A percentile compares a stretch with the other conserved stretches of the same genome.
phyloP scores from a whole-genome alignment of 495 filamentous ascomycete genomes.

The Penicillium maclennaniae region DNA sequence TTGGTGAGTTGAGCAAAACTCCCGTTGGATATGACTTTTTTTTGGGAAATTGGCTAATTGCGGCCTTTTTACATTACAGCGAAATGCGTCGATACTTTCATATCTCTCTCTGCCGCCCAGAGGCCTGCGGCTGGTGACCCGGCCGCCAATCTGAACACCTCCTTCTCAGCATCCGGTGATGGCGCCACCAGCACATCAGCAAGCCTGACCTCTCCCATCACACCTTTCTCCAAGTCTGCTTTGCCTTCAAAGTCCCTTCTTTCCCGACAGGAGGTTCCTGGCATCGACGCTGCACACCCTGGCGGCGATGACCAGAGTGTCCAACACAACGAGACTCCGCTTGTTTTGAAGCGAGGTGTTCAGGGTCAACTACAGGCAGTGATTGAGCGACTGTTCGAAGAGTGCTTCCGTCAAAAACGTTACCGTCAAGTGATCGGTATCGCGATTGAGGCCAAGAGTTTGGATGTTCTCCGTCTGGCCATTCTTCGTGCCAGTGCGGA shows the following conservation, averaged over 20 bases:
- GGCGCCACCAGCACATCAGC: conserved; percentile 64
- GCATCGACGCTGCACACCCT: conserved; percentile 51
- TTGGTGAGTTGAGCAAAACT: conserved; percentile 44
- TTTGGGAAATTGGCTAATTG: not conserved
- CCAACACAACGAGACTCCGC: conserved; percentile 50
- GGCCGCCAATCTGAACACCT: conserved; percentile 66
- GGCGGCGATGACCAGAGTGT: conserved; percentile 51
- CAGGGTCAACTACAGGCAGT: conserved; percentile 73
- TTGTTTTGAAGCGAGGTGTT: conserved; percentile 52
- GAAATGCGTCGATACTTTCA: conserved; percentile 97
- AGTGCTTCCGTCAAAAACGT: conserved; percentile 77
- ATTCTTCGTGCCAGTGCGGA: conserved; percentile 80
- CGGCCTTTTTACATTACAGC: conserved; percentile 36
- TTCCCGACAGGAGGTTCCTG: conserved; percentile 68
- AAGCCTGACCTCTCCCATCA: conserved; percentile 77
- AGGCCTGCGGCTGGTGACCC: conserved; percentile 55
- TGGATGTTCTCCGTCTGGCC: conserved; percentile 81
- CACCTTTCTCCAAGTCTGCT: conserved; percentile 87
- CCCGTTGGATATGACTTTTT: not conserved
- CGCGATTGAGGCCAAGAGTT: conserved; percentile 89
- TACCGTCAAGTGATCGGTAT: conserved; percentile 99
- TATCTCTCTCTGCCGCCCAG: conserved; percentile 72
- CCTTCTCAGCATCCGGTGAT: conserved; percentile 60
- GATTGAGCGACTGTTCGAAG: conserved; percentile 87
- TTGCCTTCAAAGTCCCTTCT: conserved; percentile 91